Percentiles rank a stretch among this genome's conserved stretches.
These are phyloP conservation scores for Paecilomyces sp. DNA, from an alignment of 2,329 filamentous ascomycete species.

Conservation along the genomic window DNA sequence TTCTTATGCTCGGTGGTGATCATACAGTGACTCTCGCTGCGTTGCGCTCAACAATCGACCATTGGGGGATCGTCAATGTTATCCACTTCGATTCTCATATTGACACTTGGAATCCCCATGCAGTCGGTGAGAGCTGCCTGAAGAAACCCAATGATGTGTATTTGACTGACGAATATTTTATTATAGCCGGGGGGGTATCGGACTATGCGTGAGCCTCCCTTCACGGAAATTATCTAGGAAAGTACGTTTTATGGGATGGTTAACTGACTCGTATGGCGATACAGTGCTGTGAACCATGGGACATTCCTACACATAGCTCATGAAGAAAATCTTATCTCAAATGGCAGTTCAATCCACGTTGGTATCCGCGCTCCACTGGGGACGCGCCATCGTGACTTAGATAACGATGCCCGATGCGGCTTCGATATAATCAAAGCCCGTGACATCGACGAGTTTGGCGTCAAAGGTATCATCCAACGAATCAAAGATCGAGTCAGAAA, in stretches of 20 bases:
- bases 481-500: constrained; percentile 44
- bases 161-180: not conserved
- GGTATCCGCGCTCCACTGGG: constrained; percentile 51
- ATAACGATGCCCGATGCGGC: constrained; percentile 53
- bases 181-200: not conserved
- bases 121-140: constrained; percentile 35
- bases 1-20: constrained; percentile 44
- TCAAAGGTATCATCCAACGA: constrained; percentile 35
- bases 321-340: constrained; percentile 53
- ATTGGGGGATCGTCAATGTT: constrained; percentile 47
- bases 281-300: constrained; percentile 53
- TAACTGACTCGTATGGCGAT: not conserved
- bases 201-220: not conserved
- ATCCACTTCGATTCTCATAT: constrained; percentile 46
- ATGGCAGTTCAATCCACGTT: constrained; percentile 53
- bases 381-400: constrained; percentile 44
- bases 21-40: constrained; percentile 45
- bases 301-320: constrained; percentile 58
- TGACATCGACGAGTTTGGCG: constrained; percentile 41
- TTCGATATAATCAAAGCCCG: constrained; percentile 52
- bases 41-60: constrained; percentile 35
- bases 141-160: not conserved
- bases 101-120: constrained; percentile 47
- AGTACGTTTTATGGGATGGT: not conserved
- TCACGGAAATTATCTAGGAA: not conserved